Conservation (phyloP, 2,329 filamentous ascomycete species). For the Canariomyces notabilis region DNA sequence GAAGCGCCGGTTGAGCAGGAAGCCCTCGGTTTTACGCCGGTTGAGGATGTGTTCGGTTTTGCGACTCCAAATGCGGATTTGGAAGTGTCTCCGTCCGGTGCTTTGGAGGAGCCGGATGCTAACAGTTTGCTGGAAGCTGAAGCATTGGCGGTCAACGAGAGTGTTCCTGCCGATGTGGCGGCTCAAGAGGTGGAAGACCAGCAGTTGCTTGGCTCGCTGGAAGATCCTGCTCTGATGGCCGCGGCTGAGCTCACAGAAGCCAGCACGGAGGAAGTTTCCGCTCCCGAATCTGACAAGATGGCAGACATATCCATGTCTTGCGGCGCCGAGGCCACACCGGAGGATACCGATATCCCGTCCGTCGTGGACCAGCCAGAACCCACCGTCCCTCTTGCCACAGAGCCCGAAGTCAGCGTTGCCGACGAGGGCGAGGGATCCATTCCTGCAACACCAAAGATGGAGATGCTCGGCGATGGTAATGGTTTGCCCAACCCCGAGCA, state of each 20-base stretch:
- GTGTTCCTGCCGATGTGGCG: background rate
- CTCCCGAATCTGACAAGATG: no score
- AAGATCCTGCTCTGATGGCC: background rate
- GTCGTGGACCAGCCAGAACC: background rate
- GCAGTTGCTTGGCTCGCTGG: background rate
- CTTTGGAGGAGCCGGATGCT: background rate
- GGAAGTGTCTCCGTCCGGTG: background rate
- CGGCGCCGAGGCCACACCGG: background rate
- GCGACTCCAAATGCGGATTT: background rate
- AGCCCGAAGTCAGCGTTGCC: background rate
- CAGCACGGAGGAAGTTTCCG: background rate
- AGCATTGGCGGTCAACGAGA: background rate
- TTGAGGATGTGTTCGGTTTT: background rate
- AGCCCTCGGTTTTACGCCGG: background rate
- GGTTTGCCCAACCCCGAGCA: background rate
- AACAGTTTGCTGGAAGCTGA: no score
- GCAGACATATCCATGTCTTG: background rate
- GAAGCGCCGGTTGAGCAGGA: background rate
- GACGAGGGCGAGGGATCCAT: background rate
- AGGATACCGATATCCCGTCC: background rate
- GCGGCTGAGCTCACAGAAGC: background rate
- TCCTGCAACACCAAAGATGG: background rate
- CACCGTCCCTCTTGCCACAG: background rate
- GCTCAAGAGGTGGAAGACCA: background rate
- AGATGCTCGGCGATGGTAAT: background rate